Percentiles rank a stretch among this genome's conserved stretches.
Evolutionary conservation across 371 early-diverging fungal genomes (phyloP).

Genomic region (Rhizopus microsporus): DNA sequence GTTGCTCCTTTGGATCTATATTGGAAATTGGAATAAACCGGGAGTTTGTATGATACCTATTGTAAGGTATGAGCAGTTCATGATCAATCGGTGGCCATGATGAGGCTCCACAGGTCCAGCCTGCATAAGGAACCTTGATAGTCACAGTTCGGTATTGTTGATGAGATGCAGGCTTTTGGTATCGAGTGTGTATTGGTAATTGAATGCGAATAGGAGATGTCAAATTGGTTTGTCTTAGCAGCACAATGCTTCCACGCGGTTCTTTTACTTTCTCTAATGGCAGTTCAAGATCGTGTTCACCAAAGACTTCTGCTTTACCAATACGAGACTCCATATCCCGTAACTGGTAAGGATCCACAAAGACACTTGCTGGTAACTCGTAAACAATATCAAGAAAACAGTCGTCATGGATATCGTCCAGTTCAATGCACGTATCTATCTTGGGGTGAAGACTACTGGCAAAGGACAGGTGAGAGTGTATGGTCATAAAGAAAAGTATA

Average conservation of each 20-base stretch:
- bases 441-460: slow-evolving; percentile 43
- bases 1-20: neutral
- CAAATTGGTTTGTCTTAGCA: slow-evolving; percentile 25
- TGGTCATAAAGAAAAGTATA: neutral
- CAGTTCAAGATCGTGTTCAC: slow-evolving; percentile 49
- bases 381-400: slow-evolving; percentile 42
- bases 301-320: slow-evolving; percentile 31
- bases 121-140: slow-evolving; percentile 34
- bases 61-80: slow-evolving; percentile 7
- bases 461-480: slow-evolving; percentile 19
- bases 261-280: slow-evolving; percentile 45
- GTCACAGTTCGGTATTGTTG: slow-evolving; percentile 24
- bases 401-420: neutral
- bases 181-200: slow-evolving; percentile 49
- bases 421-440: slow-evolving; percentile 25
- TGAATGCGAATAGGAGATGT: slow-evolving; percentile 6
- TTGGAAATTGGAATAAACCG: neutral
- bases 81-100: slow-evolving; percentile 14
- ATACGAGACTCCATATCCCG: slow-evolving; percentile 12
- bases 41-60: slow-evolving; percentile 2
- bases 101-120: slow-evolving; percentile 39
- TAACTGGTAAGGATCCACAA: slow-evolving; percentile 51
- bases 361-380: slow-evolving; percentile 45
- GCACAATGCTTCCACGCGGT: slow-evolving; percentile 38
- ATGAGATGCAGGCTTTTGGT: slow-evolving; percentile 39